Base-by-base conservation (phyloP, 1,139 yeast genomes). In the Candida smagusa region DNA sequence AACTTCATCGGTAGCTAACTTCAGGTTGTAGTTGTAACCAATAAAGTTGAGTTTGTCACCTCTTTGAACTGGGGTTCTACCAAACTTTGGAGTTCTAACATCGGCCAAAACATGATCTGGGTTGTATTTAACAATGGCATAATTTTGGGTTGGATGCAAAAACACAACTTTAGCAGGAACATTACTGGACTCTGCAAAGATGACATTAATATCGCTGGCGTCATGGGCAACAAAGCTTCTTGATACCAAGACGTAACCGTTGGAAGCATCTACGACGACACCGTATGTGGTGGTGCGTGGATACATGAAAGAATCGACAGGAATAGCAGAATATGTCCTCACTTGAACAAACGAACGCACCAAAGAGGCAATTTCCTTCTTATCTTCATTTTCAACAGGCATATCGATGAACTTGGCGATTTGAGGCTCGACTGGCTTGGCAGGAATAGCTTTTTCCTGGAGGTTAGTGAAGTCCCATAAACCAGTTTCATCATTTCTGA, bases 91-190 rank as follows among this genome's bases (percentile, higher is more conserved):
- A 2, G 95, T 75, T 39, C 68, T 51, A 8, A 68, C 71, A 32
- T 62, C 71, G 7, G 74, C 69, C 37, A 59, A 53, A 6, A 68
- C 61, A 40, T 85, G 64, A 2, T 67, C 54, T 8, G 96, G 92
- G 55, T 90, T 96, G 56, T 87, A 90, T 56, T 86, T 79, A 26
- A 89, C 71, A 38, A 90, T 79, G 1, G 95, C 90, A 59, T 85
- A 88, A 52, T 89, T 89, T 52, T 84, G 88, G 37, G 86, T 79
- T 24, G 97, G 97, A 54, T 90, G 97, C 52, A 88, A 67, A 52
- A 88, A 89, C 22, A 81, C 82, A 22, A 88, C 92, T 44, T 79
- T 72, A 0, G 84, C 97, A 0, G 95, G 89, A 13, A 89, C 75
- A 48, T 84, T 81, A 13, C 87, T 77, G 2, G 95, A 83, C 47